Evolutionary conservation across 176 grass and related monocot genomes (phyloP), one percentile per base, ranked within the genome.

Genomic region (Tillandsia leiboldiana): DNA sequence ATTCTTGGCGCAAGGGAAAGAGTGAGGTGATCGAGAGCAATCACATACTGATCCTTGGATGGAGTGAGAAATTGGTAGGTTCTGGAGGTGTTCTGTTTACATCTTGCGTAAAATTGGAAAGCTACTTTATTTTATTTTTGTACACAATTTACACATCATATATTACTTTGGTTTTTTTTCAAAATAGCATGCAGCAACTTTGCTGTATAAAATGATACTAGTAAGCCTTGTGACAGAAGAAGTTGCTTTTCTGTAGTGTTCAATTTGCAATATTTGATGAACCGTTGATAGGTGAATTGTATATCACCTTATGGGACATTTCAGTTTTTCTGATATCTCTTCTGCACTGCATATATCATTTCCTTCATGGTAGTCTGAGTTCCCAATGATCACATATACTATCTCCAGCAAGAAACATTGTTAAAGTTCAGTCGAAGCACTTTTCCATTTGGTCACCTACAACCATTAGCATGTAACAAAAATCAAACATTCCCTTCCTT

Each of bases 1-100:
- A 97, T 87, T 97, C 93, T 70, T 97, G 93, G 89, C 89, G 93
- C 49, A 97, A 92, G 77, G 93, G 89, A 14, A 97, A 87, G 86
- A 97, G 89, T 7, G 93, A 97, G 74, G 93, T 97, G 70, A 97
- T 97, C 72, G 94, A 97, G 74, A 90, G 71, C 72, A 91, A 92
- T 50, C 94, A 97, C 73, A 97, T 97, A 81, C 63, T 97, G 65
- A 92, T 97, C 74, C 89, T 97, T 20, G 94, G 94, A 81, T 97
- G 94, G 94, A 97, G 94, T 42, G 94, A 97, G 65, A 97, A 97
- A 67, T 72, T 97, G 89, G 94, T 97, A 92, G 90, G 12, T 75
- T 74, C 22, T 75, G 8, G 13, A 70, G 53, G n/a, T 70, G 77
- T 53, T n/a, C 12, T 10, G 3, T 75, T 51, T 23, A 27, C 12